phyloP scores from a whole-genome alignment of 176 grass and related monocot species.

The Aegilops speltoides region DNA sequence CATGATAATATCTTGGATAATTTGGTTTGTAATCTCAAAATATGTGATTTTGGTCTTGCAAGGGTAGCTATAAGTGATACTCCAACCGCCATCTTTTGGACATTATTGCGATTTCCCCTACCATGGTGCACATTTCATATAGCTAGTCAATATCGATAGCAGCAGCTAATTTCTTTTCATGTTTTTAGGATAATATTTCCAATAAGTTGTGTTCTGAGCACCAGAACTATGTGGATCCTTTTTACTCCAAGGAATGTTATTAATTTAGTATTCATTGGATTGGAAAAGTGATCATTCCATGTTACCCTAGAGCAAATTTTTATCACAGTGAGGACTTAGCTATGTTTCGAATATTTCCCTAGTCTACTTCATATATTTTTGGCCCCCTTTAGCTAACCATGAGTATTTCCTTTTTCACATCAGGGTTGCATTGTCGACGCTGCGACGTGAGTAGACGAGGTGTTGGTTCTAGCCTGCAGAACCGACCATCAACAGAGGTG shows the following conservation, averaged over 20 bases:
- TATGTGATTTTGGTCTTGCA: conserved; percentile 91
- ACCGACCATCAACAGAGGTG: too few relatives aligned
- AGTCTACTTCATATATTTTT: too few relatives aligned
- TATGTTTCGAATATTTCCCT: too few relatives aligned
- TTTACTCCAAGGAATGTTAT: conserved; percentile 74
- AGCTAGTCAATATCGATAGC: neutral
- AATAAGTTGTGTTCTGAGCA: conserved; percentile 91
- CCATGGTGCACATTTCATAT: conserved; percentile 2
- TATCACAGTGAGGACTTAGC: too few relatives aligned
- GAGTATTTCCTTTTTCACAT: too few relatives aligned
- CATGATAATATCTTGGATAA: conserved; percentile 96
- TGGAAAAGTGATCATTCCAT: too few relatives aligned
- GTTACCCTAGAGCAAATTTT: too few relatives aligned
- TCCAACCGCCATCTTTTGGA: conserved; percentile 96
- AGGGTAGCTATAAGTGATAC: conserved; percentile 89
- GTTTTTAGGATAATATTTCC: conserved; percentile 78
- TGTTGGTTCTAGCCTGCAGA: too few relatives aligned
- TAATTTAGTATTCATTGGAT: too few relatives aligned
- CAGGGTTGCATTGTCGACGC: too few relatives aligned
- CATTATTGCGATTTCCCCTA: conserved; percentile 34
- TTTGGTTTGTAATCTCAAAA: conserved; percentile 94
- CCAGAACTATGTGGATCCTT: conserved; percentile 90
- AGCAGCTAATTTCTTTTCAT: conserved; percentile 16
- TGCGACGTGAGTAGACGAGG: too few relatives aligned
- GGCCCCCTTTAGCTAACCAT: too few relatives aligned